Base-by-base conservation (phyloP, 2,329 filamentous ascomycete species). In the Ascocoryne sarcoides region DNA sequence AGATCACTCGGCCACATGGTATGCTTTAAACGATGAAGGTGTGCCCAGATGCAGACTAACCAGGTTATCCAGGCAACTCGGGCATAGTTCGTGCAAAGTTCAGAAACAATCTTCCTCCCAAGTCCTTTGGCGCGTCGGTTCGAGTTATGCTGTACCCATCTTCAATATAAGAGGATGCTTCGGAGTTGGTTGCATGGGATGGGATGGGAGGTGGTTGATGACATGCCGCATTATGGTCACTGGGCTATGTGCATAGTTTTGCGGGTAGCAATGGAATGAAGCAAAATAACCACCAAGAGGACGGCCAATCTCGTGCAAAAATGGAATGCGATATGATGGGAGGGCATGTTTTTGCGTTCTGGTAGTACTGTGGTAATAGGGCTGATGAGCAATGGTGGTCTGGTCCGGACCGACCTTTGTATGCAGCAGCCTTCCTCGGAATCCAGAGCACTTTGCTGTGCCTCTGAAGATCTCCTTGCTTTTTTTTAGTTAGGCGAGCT, bases 71-170 rank as follows among this genome's bases (percentile, higher is more conserved):
- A 92, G 87, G 92, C 68, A 96, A 95, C 84, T 94, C 86, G 60
- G 92, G 92, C 64, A 85, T 95, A 64, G 92, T 98, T 67, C 84
- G 92, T 68, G 90, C 89, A 70, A 90, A 94, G 74, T 98, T 98
- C 82, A 75, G 83, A 69, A 78, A 79, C 73, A 95, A 95, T 69
- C 88, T 98, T 59, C 92, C 92, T 65, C 80, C 92, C 62, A 89
- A 89, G 76, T 88, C 85, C 65, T 95, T 96, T 76, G 88, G 89
- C 72, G 87, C 88, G 66, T 89, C 85, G 62, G 84, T 94, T 73
- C 83, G 89, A 71, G 79, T 95, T 71, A 95, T 95, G 88, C 78
- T 95, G 71, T 95, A 95, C 79, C 88, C 88, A 70, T 93, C 87
- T 65, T 88, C 86, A 75, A 92, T 95, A 83, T 95, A 90, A 83